Evolutionary conservation across 1,284 basidiomycete genomes (phyloP).

Genomic region (Testicularia cyperi): DNA sequence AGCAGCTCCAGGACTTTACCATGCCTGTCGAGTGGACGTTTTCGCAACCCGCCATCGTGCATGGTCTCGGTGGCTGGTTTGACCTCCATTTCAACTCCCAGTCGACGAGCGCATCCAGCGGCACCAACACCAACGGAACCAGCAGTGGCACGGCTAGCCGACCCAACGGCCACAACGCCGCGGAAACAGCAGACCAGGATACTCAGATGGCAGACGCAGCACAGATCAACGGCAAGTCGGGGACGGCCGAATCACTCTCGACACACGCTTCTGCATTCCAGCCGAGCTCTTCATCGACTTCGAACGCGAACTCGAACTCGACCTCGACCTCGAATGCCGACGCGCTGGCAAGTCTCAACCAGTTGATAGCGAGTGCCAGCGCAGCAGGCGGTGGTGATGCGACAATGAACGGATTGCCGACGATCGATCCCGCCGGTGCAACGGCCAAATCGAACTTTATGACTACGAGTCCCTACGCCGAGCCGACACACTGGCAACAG

Average conservation of each 20-base stretch:
- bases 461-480: slow-evolving; percentile 53
- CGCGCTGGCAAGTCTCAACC: too few relatives aligned
- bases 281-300: slow-evolving; percentile 7
- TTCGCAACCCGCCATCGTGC: slow-evolving; percentile 38
- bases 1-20: slow-evolving; percentile 44
- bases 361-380: too few relatives aligned
- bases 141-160: not conserved
- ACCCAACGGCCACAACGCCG: slow-evolving; percentile 5
- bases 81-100: slow-evolving; percentile 51
- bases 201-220: not conserved
- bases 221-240: not conserved
- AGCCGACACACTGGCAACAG: slow-evolving; percentile 58
- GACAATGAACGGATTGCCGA: slow-evolving; percentile 14
- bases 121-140: not conserved
- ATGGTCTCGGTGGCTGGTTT: slow-evolving; percentile 56
- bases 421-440: slow-evolving; percentile 8
- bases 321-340: not conserved
- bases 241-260: not conserved
- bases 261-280: not conserved
- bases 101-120: too few relatives aligned
- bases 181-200: too few relatives aligned
- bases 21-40: slow-evolving; percentile 49
- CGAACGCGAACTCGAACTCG: not conserved
- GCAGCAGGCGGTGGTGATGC: slow-evolving; percentile 1
- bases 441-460: slow-evolving; percentile 29